Evolutionary conservation across 129 eudicot species (phyloP).

Genomic region (Pittosporum tobira): DNA sequence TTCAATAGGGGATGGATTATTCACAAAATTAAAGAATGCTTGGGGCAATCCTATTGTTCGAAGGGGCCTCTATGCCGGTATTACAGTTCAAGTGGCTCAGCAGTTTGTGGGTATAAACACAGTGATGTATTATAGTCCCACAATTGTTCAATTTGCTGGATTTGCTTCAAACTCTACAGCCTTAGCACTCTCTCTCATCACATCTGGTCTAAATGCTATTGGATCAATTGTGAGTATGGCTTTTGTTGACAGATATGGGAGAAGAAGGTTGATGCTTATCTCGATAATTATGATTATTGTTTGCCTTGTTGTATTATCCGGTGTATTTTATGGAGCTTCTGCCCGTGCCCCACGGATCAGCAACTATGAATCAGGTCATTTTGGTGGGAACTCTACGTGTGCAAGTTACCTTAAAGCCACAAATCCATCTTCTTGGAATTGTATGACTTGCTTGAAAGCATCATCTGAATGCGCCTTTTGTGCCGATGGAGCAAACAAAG

Average conservation of each 20-base stretch:
- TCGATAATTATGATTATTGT: constrained; percentile 48
- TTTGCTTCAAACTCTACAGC: constrained; percentile 59
- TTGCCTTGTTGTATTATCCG: constrained; percentile 38
- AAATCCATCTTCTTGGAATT: constrained; percentile 38
- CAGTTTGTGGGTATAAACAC: constrained; percentile 34
- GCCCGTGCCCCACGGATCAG: constrained; percentile 36
- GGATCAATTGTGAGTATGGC: constrained; percentile 59
- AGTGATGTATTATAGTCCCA: neutral
- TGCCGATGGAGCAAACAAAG: constrained; percentile 25
- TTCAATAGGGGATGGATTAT: constrained; percentile 24
- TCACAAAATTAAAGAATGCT: constrained; percentile 31
- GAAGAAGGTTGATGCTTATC: constrained; percentile 52
- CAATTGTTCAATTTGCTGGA: constrained; percentile 52
- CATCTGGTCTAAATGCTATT: constrained; percentile 51
- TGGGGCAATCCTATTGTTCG: constrained; percentile 41
- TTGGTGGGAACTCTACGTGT: constrained; percentile 46
- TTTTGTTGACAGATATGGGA: constrained; percentile 48
- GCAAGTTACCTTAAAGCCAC: constrained; percentile 15
- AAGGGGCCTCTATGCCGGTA: constrained; percentile 58
- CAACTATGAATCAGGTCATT: constrained; percentile 31
- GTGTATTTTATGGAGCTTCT: constrained; percentile 35
- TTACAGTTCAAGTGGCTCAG: constrained; percentile 64
- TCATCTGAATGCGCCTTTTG: constrained; percentile 45
- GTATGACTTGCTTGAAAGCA: constrained; percentile 46
- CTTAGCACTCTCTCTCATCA: constrained; percentile 48